Base-by-base conservation (phyloP, 208 protist species). In the Acanthamoeba healyi region DNA sequence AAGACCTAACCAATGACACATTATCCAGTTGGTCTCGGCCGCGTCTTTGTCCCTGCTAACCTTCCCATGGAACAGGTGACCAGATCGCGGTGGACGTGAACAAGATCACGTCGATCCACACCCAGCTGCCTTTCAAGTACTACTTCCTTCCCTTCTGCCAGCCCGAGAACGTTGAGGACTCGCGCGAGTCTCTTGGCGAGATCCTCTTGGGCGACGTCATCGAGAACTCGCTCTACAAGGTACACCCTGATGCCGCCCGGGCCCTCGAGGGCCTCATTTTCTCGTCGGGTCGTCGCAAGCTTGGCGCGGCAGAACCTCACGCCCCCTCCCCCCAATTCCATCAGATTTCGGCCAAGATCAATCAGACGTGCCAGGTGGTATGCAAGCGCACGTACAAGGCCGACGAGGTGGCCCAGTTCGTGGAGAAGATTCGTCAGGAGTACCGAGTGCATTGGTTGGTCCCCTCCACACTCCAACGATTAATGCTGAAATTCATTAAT, bases 191-290 rank as follows among this genome's bases (percentile, higher is more conserved):
- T 94, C 95, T 99, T 26, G 99, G 99, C 29, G 98, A 99, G 94
- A 95, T 99, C 38, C 94, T 99, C 40, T 95, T 96, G 26, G 99
- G 99, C 56, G 98, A 99, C 94, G 94, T 96, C 70, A 98, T 99
- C 46, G 95, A 98, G 93, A 98, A 98, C 26, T 99, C 99, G 17
- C 67, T 95, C 22, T 99, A 99, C 93, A 81, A 98, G 67, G 95
- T 98, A 36, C 70, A 6, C 70, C 26, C 10, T 51, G n/a, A n/a
- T n/a, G n/a, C n/a, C n/a, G n/a, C n/a, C n/a, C n/a, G n/a, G n/a
- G n/a, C n/a, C n/a, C n/a, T n/a, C n/a, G n/a, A n/a, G n/a, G n/a
- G n/a, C n/a, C n/a, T n/a, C n/a, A n/a, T n/a, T n/a, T n/a, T n/a
- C n/a, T n/a, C n/a, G n/a, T n/a, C n/a, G n/a, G n/a, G n/a, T n/a